A percentile compares a stretch with the other conserved stretches of the same genome.
These are phyloP conservation scores for Brassica balearica DNA, from an alignment of 441 rosid species.

Conservation along the genomic window DNA sequence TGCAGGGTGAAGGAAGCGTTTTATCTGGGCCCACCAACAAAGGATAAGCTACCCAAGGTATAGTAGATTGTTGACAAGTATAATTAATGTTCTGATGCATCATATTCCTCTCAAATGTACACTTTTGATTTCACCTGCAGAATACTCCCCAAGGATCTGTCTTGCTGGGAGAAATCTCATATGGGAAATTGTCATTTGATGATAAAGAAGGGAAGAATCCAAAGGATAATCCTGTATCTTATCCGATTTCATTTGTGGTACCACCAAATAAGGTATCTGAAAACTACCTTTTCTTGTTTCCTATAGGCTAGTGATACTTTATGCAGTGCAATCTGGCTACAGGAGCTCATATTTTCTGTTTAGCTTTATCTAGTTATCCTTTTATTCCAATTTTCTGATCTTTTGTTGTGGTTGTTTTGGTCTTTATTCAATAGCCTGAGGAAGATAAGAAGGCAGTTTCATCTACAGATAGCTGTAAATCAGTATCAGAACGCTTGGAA, in stretches of 20 bases:
- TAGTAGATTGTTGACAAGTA: slow-evolving; percentile 23
- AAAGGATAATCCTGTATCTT: slow-evolving; percentile 68
- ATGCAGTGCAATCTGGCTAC: slow-evolving; percentile 26
- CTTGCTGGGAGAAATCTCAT: slow-evolving; percentile 75
- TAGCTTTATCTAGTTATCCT: slow-evolving; percentile 6
- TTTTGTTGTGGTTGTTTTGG: slow-evolving; percentile 4
- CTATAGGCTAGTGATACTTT: slow-evolving; percentile 21
- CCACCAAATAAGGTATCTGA: slow-evolving; percentile 83
- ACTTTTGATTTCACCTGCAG: slow-evolving; percentile 53
- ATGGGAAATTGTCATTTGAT: slow-evolving; percentile 68
- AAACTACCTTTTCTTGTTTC: slow-evolving; percentile 18
- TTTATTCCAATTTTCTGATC: neutral
- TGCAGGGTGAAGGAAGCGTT: slow-evolving; percentile 84
- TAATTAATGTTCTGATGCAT: slow-evolving; percentile 13
- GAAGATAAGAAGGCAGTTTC: slow-evolving; percentile 76
- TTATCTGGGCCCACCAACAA: slow-evolving; percentile 81
- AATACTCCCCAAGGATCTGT: slow-evolving; percentile 84
- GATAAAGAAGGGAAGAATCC: slow-evolving; percentile 65
- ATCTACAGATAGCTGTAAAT: slow-evolving; percentile 57
- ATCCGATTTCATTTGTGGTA: slow-evolving; percentile 72
- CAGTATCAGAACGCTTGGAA: slow-evolving; percentile 77
- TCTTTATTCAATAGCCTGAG: slow-evolving; percentile 59
- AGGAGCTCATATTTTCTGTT: slow-evolving; percentile 14
- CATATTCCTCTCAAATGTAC: slow-evolving; percentile 21
- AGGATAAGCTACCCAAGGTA: slow-evolving; percentile 97